A percentile compares a stretch with the other conserved stretches of the same genome.
Evolutionary conservation across 306 rosid species (phyloP).

Genomic region (Elaeagnus macrophylla): DNA sequence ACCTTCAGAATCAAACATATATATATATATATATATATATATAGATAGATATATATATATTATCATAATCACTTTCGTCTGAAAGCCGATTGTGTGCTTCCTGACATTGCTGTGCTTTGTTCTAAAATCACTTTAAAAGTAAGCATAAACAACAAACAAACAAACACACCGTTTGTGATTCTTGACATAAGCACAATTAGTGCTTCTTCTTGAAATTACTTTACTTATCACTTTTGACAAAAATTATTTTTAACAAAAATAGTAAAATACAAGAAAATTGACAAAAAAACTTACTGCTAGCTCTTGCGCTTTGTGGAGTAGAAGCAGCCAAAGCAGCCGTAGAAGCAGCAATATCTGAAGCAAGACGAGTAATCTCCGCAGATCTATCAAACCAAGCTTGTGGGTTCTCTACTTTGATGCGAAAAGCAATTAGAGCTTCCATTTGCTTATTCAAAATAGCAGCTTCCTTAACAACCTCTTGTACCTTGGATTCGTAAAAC

Average conservation of each 20-base stretch:
- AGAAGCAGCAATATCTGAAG: constrained; percentile 43
- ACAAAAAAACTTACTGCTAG: constrained; percentile 24
- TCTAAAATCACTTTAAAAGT: too few relatives aligned
- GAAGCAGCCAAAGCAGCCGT: constrained; percentile 39
- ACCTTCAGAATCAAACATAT: too few relatives aligned
- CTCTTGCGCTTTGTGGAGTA: constrained; percentile 29
- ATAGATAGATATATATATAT: too few relatives aligned
- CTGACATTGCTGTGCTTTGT: too few relatives aligned
- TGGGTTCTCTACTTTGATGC: constrained; percentile 58
- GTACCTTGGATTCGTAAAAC: constrained; percentile 40
- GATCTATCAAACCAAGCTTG: constrained; percentile 24
- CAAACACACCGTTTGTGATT: too few relatives aligned
- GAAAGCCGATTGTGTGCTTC: too few relatives aligned
- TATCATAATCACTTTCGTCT: too few relatives aligned
- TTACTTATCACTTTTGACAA: too few relatives aligned
- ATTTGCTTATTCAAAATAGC: constrained; percentile 48
- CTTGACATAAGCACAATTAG: too few relatives aligned
- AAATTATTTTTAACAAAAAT: neutral
- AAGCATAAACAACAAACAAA: neutral
- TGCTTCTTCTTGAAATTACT: too few relatives aligned
- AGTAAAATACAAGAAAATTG: too few relatives aligned
- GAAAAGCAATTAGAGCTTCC: constrained; percentile 62
- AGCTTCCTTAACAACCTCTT: constrained; percentile 58
- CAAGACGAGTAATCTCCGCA: constrained; percentile 44
- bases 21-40: too few relatives aligned